Conservation (phyloP, 495 filamentous ascomycete genomes). For the Chaetomium tenue region DNA sequence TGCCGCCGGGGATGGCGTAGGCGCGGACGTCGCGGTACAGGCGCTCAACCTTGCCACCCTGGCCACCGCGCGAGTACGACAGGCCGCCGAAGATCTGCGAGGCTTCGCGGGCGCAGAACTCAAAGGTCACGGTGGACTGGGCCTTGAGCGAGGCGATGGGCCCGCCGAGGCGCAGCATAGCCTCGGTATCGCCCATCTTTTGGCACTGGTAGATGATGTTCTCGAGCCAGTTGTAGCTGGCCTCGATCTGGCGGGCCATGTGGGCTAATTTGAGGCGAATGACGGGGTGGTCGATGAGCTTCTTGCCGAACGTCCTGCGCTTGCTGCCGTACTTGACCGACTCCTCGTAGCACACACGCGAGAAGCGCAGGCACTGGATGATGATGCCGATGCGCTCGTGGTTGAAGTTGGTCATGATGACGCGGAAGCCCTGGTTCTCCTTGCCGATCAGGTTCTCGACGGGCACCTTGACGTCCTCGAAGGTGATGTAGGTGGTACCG, state of each 20-base stretch:
- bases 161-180: slow-evolving; percentile 92
- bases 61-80: slow-evolving; percentile 88
- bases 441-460: slow-evolving; percentile 97
- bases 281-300: slow-evolving; percentile 92
- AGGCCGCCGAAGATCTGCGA: slow-evolving; percentile 97
- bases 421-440: slow-evolving; percentile 98
- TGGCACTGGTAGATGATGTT: slow-evolving; percentile 89
- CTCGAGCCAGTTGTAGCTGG: slow-evolving; percentile 96
- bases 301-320: slow-evolving; percentile 92
- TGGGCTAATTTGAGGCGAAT: slow-evolving; percentile 97
- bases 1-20: slow-evolving; percentile 95
- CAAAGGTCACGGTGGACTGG: slow-evolving; percentile 86
- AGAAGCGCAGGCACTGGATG: slow-evolving; percentile 94
- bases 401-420: slow-evolving; percentile 99
- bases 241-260: slow-evolving; percentile 97
- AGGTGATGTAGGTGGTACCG: slow-evolving; percentile 95
- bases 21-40: slow-evolving; percentile 96
- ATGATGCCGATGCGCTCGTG: slow-evolving; percentile 98
- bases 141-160: slow-evolving; percentile 94
- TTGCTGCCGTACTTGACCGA: slow-evolving; percentile 95
- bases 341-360: slow-evolving; percentile 96
- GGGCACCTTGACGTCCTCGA: slow-evolving; percentile 97
- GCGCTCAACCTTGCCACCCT: slow-evolving; percentile 93
- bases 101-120: slow-evolving; percentile 95
- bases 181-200: slow-evolving; percentile 90